Evolutionary conservation across 768 basidiomycete species (phyloP), one percentile per base, ranked within the genome.

Genomic region (Plicaturopsis crispa): DNA sequence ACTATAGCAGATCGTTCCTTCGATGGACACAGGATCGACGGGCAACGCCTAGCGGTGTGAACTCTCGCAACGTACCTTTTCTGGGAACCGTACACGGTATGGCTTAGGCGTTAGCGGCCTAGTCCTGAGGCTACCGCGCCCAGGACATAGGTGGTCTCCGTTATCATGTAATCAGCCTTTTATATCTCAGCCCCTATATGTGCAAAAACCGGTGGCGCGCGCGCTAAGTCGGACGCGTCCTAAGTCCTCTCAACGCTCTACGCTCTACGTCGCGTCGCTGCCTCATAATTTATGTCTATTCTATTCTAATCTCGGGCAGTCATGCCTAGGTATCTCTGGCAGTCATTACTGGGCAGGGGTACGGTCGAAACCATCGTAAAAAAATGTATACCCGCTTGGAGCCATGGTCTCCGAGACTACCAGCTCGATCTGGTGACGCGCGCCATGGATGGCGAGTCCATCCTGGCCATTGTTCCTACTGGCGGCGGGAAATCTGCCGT

Each of bases 401-500:
- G 12, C 19, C 33, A 42, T n/a, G 41, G 41, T 17, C 41, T 42
- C 14, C 26, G 24, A 21, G 17, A 13, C 3, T 4, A 14, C 1
- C 41, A 42, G 21, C 14, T 20, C 6, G 19, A 42, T 16, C 24
- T 37, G 3, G 22, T 42, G 17, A n/a, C 14, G 7, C 41, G 36
- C n/a, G 16, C 36, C 12, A 24, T 42, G 6, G 41, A 42, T 21
- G 41, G 41, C 8, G 28, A 42, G 17, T 35, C 36, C 17, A 12
- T 42, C 6, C 23, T 42, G 12, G 31, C 19, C 30, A 37, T 19
- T 24, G 33, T 32, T 19, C 28, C 36, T 12, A 42, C 41, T n/a
- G 36, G 41, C 8, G 30, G 30, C 16, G 36, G 41, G 6, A 42
- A 42, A 22, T 42, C 41, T 2, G 41, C 41, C 3, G 8, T 36